Percentiles rank a stretch among this genome's conserved stretches.
Evolutionary conservation across 768 basidiomycete genomes (phyloP).

Genomic region (Polyporus arcularius): DNA sequence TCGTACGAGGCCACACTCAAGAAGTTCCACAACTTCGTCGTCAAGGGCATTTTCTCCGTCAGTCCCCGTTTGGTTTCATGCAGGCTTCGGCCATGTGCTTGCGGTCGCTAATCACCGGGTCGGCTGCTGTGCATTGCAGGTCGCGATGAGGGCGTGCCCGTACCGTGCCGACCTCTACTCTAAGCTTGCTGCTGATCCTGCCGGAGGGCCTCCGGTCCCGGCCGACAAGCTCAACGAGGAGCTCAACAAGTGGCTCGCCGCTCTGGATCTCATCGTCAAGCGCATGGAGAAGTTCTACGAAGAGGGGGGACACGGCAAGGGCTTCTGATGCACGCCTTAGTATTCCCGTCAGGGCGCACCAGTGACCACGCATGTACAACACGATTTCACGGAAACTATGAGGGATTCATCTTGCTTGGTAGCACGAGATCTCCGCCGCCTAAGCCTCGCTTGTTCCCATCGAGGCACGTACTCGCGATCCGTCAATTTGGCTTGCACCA

Average conservation of each 20-base stretch:
- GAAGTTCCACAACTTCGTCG: slow-evolving; percentile 80
- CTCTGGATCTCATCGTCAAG: slow-evolving; percentile 49
- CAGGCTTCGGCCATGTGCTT: not conserved
- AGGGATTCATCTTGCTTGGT: not conserved
- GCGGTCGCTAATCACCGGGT: not conserved
- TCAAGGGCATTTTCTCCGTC: slow-evolving; percentile 55
- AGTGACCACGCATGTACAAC: slow-evolving; percentile 17
- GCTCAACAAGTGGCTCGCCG: slow-evolving; percentile 54
- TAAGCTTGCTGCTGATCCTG: slow-evolving; percentile 48
- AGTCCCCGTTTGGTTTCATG: slow-evolving; percentile 27
- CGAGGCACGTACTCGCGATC: not conserved
- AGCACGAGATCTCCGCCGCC: not conserved
- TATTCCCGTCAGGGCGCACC: not conserved
- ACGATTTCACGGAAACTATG: slow-evolving; percentile 9
- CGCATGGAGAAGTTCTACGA: slow-evolving; percentile 50
- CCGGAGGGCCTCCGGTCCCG: slow-evolving; percentile 37
- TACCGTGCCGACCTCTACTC: slow-evolving; percentile 59
- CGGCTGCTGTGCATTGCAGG: slow-evolving; percentile 33
- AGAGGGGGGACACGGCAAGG: slow-evolving; percentile 43
- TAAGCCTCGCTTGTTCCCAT: not conserved
- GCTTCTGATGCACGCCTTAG: slow-evolving; percentile 33
- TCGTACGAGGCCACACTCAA: slow-evolving; percentile 84
- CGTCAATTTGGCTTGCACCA: slow-evolving; percentile 9
- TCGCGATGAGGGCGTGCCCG: slow-evolving; percentile 70
- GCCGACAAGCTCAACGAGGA: slow-evolving; percentile 47